Evolutionary conservation across 441 rosid genomes (phyloP).

Genomic region (Corymbia citriodora): DNA sequence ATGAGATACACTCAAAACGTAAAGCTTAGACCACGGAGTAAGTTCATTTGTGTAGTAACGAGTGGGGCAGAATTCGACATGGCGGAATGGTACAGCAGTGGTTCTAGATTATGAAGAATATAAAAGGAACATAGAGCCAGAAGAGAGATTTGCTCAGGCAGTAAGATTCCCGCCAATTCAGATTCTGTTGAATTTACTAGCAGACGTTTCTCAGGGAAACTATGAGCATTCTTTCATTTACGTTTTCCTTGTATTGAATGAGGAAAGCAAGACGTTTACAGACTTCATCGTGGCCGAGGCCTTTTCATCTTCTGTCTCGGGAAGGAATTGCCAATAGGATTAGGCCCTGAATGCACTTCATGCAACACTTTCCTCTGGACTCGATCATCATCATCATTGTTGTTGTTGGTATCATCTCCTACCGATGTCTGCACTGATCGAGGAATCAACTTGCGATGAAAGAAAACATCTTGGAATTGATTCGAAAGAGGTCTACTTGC

Average conservation of each 20-base stretch:
- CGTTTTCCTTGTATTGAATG: not conserved
- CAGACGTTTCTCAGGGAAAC: not conserved
- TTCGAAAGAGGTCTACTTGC: not conserved
- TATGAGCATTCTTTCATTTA: not conserved
- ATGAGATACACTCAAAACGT: not conserved
- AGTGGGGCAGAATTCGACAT: not conserved
- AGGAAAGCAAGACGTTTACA: not conserved
- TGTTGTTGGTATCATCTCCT: not conserved
- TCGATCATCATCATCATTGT: not conserved
- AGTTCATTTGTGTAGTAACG: not conserved
- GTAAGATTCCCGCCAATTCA: not conserved
- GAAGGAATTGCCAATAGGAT: constrained; percentile 5
- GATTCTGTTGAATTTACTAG: not conserved
- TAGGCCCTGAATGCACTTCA: constrained; percentile 11
- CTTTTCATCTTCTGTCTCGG: not conserved
- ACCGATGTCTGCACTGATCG: not conserved
- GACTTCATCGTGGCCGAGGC: not conserved
- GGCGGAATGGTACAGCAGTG: not conserved
- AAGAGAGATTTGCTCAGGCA: not conserved
- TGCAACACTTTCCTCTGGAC: not conserved
- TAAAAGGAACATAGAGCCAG: not conserved
- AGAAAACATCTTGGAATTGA: not conserved
- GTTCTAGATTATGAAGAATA: not conserved
- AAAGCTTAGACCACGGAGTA: not conserved
- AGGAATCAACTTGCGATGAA: not conserved